Evolutionary conservation across 2,329 filamentous ascomycete genomes (phyloP).

Genomic region (Aspergillus chevalieri): DNA sequence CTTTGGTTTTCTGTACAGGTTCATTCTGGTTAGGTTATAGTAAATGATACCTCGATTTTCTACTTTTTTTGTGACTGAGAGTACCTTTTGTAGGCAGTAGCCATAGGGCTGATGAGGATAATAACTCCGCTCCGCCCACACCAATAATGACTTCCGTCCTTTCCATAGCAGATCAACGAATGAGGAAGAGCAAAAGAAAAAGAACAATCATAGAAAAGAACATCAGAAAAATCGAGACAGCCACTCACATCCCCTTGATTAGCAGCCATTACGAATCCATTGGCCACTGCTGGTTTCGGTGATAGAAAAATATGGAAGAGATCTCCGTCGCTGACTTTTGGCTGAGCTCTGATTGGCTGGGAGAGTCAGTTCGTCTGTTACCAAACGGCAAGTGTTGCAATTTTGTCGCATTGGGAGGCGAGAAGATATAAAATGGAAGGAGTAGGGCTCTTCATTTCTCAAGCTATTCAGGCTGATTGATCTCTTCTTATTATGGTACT

Average conservation of each 20-base stretch:
- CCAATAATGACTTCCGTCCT: background rate
- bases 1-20: background rate
- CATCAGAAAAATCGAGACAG: background rate
- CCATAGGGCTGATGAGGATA: background rate
- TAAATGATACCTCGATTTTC: background rate
- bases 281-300: background rate
- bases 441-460: too few relatives aligned
- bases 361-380: background rate
- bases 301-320: background rate
- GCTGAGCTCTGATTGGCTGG: constrained; percentile 5
- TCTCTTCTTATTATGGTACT: background rate
- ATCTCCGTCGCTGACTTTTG: constrained; percentile 6
- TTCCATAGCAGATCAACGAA: background rate
- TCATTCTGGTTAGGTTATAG: background rate
- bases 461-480: too few relatives aligned
- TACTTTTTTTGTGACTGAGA: too few relatives aligned
- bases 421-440: constrained; percentile 1
- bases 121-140: background rate
- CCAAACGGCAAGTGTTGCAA: background rate
- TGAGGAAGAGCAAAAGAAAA: background rate
- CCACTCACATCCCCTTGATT: background rate
- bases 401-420: background rate
- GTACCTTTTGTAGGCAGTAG: background rate
- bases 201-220: background rate
- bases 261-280: background rate